Base-by-base conservation (phyloP, 345 rosid genomes). In the Trapa bicornis region DNA sequence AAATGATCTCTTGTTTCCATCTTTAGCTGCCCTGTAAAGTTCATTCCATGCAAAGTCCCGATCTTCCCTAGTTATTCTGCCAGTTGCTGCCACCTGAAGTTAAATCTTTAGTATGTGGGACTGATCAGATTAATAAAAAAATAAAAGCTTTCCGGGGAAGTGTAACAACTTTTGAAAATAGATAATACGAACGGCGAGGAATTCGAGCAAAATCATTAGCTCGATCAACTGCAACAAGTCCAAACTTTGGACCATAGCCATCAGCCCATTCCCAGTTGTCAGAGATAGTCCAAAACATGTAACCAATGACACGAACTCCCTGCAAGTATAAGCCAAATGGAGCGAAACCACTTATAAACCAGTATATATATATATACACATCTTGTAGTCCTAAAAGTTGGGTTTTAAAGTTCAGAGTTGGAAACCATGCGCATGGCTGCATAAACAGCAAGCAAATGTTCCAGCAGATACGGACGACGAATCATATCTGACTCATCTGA, bases 251-350 rank as follows among this genome's bases (percentile, higher is more conserved):
- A 75, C 98, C 98, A 75, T 92, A 92, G 39, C 98, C 98, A 81
- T 92, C 96, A 67, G 98, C 98, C 98, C 97, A 93, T 78, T 93
- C 98, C 98, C 98, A 93, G 70, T 93, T 93, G 76, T 89, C 98
- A 22, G 98, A 93, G 65, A 85, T 84, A 48, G 98, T 93, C 98
- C 98, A 93, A 75, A 92, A 93, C 16, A 89, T 54, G 81, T 89
- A 89, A 75, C 98, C 98, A 62, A 88, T 78, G 70, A 89, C 88
- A 37, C 87, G 96, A 60, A 93, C 87, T 65, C 96, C 98, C 97
- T 93, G 76, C 60, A 71, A 67, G 70, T 65, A 68, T 37, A 61
- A 74, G 5, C 57, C 15, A 65, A 66, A 61, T 61, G 56, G 64
- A 50, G 48, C 47, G 37, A 41, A 9, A 53, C 13, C 54, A 47